A percentile compares a stretch with the other conserved stretches of the same genome.
Conservation (phyloP, 352 stramenopile species). For the Phytophthora quininea region DNA sequence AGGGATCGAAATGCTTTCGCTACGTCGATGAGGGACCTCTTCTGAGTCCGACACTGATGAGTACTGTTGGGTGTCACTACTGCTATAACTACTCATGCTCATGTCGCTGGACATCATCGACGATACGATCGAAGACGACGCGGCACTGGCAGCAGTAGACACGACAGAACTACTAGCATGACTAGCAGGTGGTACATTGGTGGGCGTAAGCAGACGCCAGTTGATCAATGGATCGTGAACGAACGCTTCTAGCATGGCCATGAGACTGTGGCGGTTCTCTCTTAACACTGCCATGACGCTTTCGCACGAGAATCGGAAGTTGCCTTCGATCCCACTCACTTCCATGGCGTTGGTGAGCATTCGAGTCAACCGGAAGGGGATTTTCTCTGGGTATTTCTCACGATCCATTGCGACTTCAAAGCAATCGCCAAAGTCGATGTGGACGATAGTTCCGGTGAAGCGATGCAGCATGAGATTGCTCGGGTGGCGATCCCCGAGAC, state of each 20-base stretch:
- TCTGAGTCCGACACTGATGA: slow-evolving; percentile 8
- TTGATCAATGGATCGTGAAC: slow-evolving; percentile 99
- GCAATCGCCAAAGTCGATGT: slow-evolving; percentile 97
- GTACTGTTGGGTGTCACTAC: slow-evolving; percentile 21
- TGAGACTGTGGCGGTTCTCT: slow-evolving; percentile 97
- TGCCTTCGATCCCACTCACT: slow-evolving; percentile 97
- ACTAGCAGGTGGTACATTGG: slow-evolving; percentile 56
- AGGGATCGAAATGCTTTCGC: slow-evolving; percentile 67
- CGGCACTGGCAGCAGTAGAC: slow-evolving; percentile 35
- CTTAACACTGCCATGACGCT: slow-evolving; percentile 97
- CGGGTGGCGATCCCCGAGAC: slow-evolving; percentile 98
- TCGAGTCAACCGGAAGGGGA: slow-evolving; percentile 98
- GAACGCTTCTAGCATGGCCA: slow-evolving; percentile 99
- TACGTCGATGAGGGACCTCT: slow-evolving; percentile 31
- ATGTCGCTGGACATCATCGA: slow-evolving; percentile 26
- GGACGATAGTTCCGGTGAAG: slow-evolving; percentile 96
- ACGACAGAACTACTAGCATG: slow-evolving; percentile 34
- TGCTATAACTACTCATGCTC: slow-evolving; percentile 38
- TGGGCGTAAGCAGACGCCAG: slow-evolving; percentile 92
- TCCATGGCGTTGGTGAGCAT: slow-evolving; percentile 99
- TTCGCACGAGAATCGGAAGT: slow-evolving; percentile 98
- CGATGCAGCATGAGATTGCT: slow-evolving; percentile 99
- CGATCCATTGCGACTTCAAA: slow-evolving; percentile 99
- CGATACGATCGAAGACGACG: slow-evolving; percentile 36
- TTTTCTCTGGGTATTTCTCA: slow-evolving; percentile 99